Evolutionary conservation across 1,139 yeast species (phyloP), one percentile per base, ranked within the genome.

Genomic region (Sugiyamaella sp.): DNA sequence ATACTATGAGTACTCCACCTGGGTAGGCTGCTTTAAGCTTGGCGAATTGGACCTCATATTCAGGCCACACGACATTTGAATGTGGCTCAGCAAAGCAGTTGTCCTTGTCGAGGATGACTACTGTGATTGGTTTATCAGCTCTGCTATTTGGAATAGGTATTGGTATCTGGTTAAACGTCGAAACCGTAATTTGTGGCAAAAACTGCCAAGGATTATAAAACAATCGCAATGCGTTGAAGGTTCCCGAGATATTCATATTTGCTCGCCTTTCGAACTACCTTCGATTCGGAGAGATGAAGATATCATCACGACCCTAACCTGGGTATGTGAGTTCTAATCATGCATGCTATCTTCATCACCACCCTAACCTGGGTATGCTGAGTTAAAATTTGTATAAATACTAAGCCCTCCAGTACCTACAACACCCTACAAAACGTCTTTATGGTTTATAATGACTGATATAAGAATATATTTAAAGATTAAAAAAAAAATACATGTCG

Each of bases 1-100:
- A 87, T 2, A 93, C 97, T 37, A 93, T 86, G 32, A 90, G 73
- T 20, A 91, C 67, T 24, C 77, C 76, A 37, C 77, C 81, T 0
- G 95, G 91, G 63, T 86, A 89, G 1, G 71, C 64, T 4, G 68
- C 63, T 48, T 78, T 76, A 52, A 91, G 74, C 27, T 68, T 64
- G 4, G 74, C 71, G 95, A 95, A 89, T 14, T 80, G 77, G 6
- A 74, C 75, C 42, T 64, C 62, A 64, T 90, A 89, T 1, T 73
- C 86, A 0, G 88, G 90, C 89, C 90, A 90, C 1, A 93, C 86
- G 57, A 81, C 80, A 62, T 85, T 86, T 55, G 84, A 86, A 56
- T 89, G 87, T 46, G 95, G 95, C 60, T 80, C 78, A 3, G 99
- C 96, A 69, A 93, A 87, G 66, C 98, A 93, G 68, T 93, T 95